Percentiles rank a stretch among this genome's conserved stretches.
phyloP scores from a whole-genome alignment of 176 grass and related monocot genomes.

The Triticum aestivum region DNA sequence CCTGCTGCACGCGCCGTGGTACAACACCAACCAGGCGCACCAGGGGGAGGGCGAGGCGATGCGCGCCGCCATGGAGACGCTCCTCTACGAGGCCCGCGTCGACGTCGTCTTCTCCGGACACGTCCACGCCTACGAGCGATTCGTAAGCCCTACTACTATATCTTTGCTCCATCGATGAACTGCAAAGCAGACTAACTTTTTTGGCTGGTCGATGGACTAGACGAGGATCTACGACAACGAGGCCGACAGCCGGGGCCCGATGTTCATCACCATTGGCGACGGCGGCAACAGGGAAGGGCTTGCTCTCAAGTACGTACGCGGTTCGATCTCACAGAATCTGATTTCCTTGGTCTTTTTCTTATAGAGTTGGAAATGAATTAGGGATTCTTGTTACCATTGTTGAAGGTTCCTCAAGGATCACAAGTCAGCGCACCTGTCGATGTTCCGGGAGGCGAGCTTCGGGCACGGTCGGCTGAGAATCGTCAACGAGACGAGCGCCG shows the following conservation, averaged over 20 bases:
- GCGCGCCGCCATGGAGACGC: conserved; percentile 53
- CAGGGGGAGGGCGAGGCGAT: conserved; percentile 71
- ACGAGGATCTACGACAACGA: conserved; percentile 58
- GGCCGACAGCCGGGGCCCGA: conserved; percentile 47
- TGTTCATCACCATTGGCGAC: conserved; percentile 77
- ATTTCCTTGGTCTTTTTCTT: background rate
- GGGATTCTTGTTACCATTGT: background rate
- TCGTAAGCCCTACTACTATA: conserved; percentile 38
- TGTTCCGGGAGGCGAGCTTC: conserved; percentile 80
- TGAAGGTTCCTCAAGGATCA: conserved; percentile 61
- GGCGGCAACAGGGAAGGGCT: conserved; percentile 86
- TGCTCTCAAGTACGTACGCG: conserved; percentile 35
- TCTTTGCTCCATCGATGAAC: background rate
- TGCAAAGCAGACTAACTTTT: background rate
- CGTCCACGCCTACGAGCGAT: conserved; percentile 85
- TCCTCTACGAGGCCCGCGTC: conserved; percentile 53
- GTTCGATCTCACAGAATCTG: background rate
- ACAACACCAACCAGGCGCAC: conserved; percentile 73
- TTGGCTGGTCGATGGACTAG: conserved; percentile 21
- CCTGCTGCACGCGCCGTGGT: conserved; percentile 80
- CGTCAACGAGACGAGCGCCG: conserved; percentile 50
- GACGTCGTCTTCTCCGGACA: conserved; percentile 73
- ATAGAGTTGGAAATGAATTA: background rate
- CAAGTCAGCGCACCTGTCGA: conserved; percentile 55
- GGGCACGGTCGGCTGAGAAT: conserved; percentile 62